phyloP scores from a whole-genome alignment of 768 basidiomycete species.

The Suillus paluster region DNA sequence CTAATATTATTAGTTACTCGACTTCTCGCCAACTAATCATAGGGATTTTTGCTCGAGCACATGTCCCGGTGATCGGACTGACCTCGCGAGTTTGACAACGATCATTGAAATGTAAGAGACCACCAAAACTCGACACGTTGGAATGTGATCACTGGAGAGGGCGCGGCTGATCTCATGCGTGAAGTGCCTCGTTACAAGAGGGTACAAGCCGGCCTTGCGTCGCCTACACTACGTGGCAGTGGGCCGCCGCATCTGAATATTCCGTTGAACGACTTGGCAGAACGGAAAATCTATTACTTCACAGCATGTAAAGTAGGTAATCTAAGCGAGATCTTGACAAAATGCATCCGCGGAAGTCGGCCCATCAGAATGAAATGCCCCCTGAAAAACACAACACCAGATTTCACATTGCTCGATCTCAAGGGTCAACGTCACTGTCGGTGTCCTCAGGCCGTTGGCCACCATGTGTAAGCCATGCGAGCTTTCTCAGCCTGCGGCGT shows the following conservation, averaged over 20 bases:
- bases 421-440: conserved; percentile 57
- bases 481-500: conserved; percentile 75
- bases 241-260: not conserved
- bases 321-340: conserved; percentile 2
- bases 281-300: conserved; percentile 10
- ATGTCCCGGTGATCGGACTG: conserved; percentile 5
- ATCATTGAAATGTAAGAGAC: conserved; percentile 1
- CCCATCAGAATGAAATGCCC: conserved; percentile 8
- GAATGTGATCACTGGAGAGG: not conserved
- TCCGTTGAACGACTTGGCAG: not conserved
- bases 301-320: conserved; percentile 4
- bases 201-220: not conserved
- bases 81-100: conserved; percentile 1
- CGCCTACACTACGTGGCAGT: conserved; percentile 5
- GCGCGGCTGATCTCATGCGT: not conserved
- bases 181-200: not conserved
- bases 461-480: conserved; percentile 83
- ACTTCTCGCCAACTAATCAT: not conserved
- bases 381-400: not conserved
- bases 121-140: conserved; percentile 2
- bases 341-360: conserved; percentile 6
- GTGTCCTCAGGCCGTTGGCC: conserved; percentile 86
- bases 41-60: conserved; percentile 3
- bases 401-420: conserved; percentile 6
- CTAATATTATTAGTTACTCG: not conserved